These are phyloP conservation scores for Metschnikowia arizonensis DNA, from an alignment of 805 yeast genomes.

Conservation along the genomic window DNA sequence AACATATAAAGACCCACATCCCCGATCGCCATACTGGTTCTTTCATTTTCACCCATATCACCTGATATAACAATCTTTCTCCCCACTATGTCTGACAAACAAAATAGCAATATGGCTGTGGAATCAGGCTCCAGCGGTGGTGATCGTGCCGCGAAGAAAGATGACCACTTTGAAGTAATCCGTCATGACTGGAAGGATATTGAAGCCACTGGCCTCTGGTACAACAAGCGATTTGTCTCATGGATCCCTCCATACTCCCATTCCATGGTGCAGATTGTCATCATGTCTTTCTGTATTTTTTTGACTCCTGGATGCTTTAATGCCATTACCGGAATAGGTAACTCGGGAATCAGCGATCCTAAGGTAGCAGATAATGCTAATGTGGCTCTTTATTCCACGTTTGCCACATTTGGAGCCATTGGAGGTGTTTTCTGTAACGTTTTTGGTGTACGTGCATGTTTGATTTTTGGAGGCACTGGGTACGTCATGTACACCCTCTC, in stretches of 20 bases:
- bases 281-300: slow-evolving; percentile 45
- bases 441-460: slow-evolving; percentile 42
- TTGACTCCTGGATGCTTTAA: slow-evolving; percentile 53
- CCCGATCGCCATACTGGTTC: background rate
- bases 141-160: background rate
- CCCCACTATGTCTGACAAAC: slow-evolving; percentile 9
- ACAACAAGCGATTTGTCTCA: slow-evolving; percentile 26
- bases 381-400: slow-evolving; percentile 51
- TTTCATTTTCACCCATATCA: background rate
- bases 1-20: background rate
- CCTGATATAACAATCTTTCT: background rate
- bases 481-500: slow-evolving; percentile 53
- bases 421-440: slow-evolving; percentile 52
- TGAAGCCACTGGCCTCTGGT: slow-evolving; percentile 39
- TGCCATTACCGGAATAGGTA: slow-evolving; percentile 49
- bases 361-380: slow-evolving; percentile 44
- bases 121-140: slow-evolving; percentile 8
- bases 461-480: slow-evolving; percentile 52
- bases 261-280: slow-evolving; percentile 40
- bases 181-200: slow-evolving; percentile 24
- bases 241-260: slow-evolving; percentile 36
- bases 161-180: slow-evolving; percentile 10
- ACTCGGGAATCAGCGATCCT: slow-evolving; percentile 39
- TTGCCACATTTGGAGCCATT: slow-evolving; percentile 55
- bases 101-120: slow-evolving; percentile 2